Conservation (phyloP, 768 basidiomycete genomes). For the Asterophora lycoperdoides region DNA sequence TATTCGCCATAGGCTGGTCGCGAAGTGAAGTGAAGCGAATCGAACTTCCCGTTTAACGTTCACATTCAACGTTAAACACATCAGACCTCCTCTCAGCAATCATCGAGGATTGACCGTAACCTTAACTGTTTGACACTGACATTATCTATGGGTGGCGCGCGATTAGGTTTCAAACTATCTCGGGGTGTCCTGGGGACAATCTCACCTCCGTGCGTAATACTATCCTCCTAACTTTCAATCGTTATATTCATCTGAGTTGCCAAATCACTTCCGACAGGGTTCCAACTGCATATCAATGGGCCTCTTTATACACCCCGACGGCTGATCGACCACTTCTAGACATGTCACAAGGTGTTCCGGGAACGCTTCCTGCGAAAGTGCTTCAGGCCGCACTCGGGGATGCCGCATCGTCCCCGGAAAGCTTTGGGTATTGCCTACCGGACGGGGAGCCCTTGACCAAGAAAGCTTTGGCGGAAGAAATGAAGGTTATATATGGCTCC, state of each 20-base stretch:
- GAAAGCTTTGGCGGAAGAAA: conserved; percentile 53
- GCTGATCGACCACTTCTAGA: conserved; percentile 50
- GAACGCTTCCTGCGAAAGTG: conserved; percentile 51
- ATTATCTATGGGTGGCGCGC: conserved; percentile 10
- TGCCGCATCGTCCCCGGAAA: conserved; percentile 37
- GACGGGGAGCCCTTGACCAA: conserved; percentile 55
- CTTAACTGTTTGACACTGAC: too few species aligned
- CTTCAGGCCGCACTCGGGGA: conserved; percentile 47
- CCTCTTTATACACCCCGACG: conserved; percentile 36
- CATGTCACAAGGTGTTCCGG: conserved; percentile 76
- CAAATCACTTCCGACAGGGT: conserved; percentile 35
- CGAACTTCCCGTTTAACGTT: too few species aligned
- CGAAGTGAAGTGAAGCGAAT: too few species aligned
- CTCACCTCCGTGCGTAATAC: conserved; percentile 39
- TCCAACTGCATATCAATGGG: conserved; percentile 57
- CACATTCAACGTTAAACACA: too few species aligned
- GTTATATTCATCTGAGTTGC: neutral
- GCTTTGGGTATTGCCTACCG: conserved; percentile 54
- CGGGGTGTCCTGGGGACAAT: conserved; percentile 39
- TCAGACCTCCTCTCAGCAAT: too few species aligned
- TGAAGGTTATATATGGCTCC: conserved; percentile 52
- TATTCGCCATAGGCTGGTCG: too few species aligned
- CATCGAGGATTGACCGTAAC: too few species aligned
- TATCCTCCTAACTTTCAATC: neutral
- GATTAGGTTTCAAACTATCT: conserved; percentile 35